phyloP scores from a whole-genome alignment of 768 basidiomycete species.

The Clitopilus passeckerianus region DNA sequence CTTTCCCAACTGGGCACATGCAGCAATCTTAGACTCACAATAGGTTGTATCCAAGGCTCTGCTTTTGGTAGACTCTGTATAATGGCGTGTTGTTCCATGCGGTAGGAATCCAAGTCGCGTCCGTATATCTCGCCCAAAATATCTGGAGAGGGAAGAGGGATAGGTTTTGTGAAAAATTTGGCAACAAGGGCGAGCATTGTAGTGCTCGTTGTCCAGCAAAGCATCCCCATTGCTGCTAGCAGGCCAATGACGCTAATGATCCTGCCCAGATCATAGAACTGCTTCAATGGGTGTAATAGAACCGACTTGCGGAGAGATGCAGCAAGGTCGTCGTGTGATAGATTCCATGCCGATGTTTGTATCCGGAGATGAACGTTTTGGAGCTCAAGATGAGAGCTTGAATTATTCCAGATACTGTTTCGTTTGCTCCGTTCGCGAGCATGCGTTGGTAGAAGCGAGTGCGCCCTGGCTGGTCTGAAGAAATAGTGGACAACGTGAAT shows the following conservation, averaged over 20 bases:
- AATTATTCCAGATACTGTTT: slow-evolving; percentile 11
- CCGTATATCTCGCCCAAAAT: slow-evolving; percentile 5
- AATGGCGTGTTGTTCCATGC: not conserved
- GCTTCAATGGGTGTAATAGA: slow-evolving; percentile 20
- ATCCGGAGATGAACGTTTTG: slow-evolving; percentile 30
- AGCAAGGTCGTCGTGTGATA: slow-evolving; percentile 39
- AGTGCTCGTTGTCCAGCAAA: slow-evolving; percentile 29
- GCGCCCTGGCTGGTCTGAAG: slow-evolving; percentile 3
- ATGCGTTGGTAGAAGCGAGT: slow-evolving; percentile 8
- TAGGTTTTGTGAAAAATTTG: slow-evolving; percentile 1
- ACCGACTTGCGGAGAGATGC: slow-evolving; percentile 22
- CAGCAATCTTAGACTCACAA: slow-evolving; percentile 21
- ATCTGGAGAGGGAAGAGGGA: not conserved
- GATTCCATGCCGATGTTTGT: slow-evolving; percentile 48
- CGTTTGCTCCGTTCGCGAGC: not conserved
- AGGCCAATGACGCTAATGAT: slow-evolving; percentile 43
- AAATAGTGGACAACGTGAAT: slow-evolving; percentile 18
- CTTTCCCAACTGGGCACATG: no score
- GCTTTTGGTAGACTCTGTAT: not conserved
- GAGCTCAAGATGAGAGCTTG: slow-evolving; percentile 17
- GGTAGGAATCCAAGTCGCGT: not conserved
- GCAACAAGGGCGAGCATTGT: slow-evolving; percentile 8
- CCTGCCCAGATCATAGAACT: slow-evolving; percentile 48
- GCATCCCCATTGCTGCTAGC: slow-evolving; percentile 31
- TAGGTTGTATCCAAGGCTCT: slow-evolving; percentile 17